Percentiles rank a stretch among this genome's conserved stretches.
phyloP scores from a whole-genome alignment of 768 basidiomycete genomes.

The Paxillus rubicundulus region DNA sequence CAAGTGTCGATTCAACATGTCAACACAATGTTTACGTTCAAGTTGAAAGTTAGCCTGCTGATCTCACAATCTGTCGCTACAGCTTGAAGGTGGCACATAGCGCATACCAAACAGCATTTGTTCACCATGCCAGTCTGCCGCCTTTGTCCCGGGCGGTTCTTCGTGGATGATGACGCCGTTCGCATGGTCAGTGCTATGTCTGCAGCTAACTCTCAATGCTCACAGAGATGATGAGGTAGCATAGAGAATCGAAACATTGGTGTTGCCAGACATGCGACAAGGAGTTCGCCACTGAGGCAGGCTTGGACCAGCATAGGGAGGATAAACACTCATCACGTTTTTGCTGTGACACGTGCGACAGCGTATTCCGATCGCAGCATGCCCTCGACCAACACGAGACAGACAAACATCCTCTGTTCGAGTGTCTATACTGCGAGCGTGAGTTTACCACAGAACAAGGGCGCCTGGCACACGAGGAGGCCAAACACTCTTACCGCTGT shows the following conservation, averaged over 20 bases:
- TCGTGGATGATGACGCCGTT: conserved; percentile 9
- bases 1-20: too few relatives aligned
- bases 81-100: neutral
- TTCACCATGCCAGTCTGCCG: conserved; percentile 18
- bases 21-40: too few relatives aligned
- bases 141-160: conserved; percentile 17
- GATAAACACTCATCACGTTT: conserved; percentile 7
- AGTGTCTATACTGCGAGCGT: conserved; percentile 17
- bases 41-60: too few relatives aligned
- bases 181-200: conserved; percentile 13
- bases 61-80: too few relatives aligned
- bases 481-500: conserved; percentile 13
- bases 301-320: conserved; percentile 4
- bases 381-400: conserved; percentile 16
- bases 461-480: conserved; percentile 9
- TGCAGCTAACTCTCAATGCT: neutral
- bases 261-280: neutral
- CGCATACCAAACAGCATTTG: conserved; percentile 9
- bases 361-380: neutral
- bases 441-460: conserved; percentile 5
- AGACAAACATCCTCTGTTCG: conserved; percentile 12
- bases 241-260: conserved; percentile 1
- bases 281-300: neutral
- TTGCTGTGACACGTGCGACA: conserved; percentile 9
- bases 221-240: conserved; percentile 9